A percentile compares a stretch with the other conserved stretches of the same genome.
Conservation (phyloP, 495 filamentous ascomycete species). For the Amniculicola lignicola region DNA sequence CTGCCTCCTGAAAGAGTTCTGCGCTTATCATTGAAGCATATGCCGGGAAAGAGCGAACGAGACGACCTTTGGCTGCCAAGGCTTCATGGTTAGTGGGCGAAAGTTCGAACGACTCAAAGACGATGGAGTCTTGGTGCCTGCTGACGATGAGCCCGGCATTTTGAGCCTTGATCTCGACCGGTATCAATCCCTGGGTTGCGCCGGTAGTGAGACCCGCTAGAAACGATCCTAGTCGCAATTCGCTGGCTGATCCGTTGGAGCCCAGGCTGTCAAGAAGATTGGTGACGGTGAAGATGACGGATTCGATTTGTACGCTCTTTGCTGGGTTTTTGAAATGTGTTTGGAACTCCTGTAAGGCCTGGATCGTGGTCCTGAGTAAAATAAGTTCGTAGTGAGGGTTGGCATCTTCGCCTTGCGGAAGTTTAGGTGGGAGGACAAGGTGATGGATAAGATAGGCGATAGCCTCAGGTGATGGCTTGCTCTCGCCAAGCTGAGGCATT, state of each 20-base stretch:
- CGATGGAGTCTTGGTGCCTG: slow-evolving; percentile 33
- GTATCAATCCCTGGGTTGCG: background rate
- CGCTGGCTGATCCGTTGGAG: background rate
- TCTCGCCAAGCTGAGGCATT: no score
- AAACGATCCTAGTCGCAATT: background rate
- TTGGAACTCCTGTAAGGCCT: slow-evolving; percentile 3
- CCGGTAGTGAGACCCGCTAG: background rate
- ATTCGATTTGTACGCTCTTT: background rate
- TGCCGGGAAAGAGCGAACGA: slow-evolving; percentile 56
- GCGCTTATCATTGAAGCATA: slow-evolving; percentile 43
- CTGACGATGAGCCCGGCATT: slow-evolving; percentile 59
- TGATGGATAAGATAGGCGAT: slow-evolving; percentile 51
- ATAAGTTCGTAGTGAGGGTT: slow-evolving; percentile 13
- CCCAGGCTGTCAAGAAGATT: background rate
- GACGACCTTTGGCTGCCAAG: slow-evolving; percentile 49
- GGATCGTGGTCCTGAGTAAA: background rate
- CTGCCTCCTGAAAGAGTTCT: slow-evolving; percentile 37
- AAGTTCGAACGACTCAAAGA: slow-evolving; percentile 58
- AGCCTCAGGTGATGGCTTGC: background rate
- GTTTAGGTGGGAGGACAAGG: slow-evolving; percentile 57
- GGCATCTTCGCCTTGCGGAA: slow-evolving; percentile 52
- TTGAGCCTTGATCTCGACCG: slow-evolving; percentile 47
- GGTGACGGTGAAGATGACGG: background rate
- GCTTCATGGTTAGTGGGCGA: slow-evolving; percentile 49
- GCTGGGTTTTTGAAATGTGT: background rate